These are phyloP conservation scores for Cyberlindnera mississippiensis DNA, from an alignment of 805 yeast genomes.

Conservation along the genomic window DNA sequence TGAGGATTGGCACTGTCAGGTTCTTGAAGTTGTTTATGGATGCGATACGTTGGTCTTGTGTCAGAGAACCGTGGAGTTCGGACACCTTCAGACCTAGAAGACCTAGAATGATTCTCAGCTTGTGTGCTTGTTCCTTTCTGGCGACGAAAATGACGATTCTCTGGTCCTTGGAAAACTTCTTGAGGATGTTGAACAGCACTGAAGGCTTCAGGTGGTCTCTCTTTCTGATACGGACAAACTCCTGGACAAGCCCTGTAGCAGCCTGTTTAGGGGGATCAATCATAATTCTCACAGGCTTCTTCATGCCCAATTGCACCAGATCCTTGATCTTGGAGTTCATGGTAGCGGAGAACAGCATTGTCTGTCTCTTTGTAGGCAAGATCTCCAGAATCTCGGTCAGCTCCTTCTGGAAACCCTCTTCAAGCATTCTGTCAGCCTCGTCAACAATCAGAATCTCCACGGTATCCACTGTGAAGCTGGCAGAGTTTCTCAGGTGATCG, in stretches of 20 bases:
- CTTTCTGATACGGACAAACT: constrained; percentile 90
- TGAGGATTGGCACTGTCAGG: constrained; percentile 76
- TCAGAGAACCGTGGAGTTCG: constrained; percentile 77
- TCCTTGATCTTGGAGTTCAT: constrained; percentile 93
- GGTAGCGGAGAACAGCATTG: constrained; percentile 93
- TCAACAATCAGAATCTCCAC: constrained; percentile 92
- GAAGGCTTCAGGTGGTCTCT: constrained; percentile 85
- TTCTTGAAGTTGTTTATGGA: constrained; percentile 81
- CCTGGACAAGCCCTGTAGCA: constrained; percentile 86
- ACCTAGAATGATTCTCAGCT: constrained; percentile 71
- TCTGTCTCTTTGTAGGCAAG: constrained; percentile 89
- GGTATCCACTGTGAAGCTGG: constrained; percentile 83
- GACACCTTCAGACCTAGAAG: constrained; percentile 72
- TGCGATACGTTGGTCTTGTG: constrained; percentile 89
- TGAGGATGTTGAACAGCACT: constrained; percentile 65
- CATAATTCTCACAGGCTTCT: constrained; percentile 91
- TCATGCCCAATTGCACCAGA: constrained; percentile 80
- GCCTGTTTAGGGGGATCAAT: constrained; percentile 95
- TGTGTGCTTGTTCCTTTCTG: constrained; percentile 88
- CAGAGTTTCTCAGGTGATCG: constrained; percentile 94
- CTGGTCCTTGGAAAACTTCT: constrained; percentile 56
- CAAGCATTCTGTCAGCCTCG: constrained; percentile 99
- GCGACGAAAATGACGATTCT: constrained; percentile 89
- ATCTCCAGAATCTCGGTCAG: constrained; percentile 83
- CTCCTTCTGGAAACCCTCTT: constrained; percentile 97